phyloP scores from a whole-genome alignment of 2,329 filamentous ascomycete genomes.

The Massarina eburnea region DNA sequence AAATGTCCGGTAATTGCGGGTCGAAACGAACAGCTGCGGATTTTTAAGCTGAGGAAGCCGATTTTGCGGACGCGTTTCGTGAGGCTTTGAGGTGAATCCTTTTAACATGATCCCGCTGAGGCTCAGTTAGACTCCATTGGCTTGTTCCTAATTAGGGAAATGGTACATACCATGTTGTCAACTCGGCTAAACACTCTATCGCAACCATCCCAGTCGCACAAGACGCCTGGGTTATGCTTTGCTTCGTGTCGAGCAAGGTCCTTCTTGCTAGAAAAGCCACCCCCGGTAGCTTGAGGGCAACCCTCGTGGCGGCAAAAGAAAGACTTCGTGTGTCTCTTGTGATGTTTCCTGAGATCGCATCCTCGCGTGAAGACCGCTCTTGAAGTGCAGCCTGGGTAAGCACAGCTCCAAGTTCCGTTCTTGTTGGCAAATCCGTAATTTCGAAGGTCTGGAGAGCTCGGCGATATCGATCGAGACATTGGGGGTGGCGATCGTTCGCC shows the following conservation, averaged over 20 bases:
- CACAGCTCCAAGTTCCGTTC: constrained; percentile 59
- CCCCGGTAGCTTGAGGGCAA: constrained; percentile 58
- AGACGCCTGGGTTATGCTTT: constrained; percentile 63
- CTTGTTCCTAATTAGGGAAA: not conserved
- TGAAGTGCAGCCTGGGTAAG: constrained; percentile 61
- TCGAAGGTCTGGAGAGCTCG: constrained; percentile 43
- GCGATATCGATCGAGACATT: constrained; percentile 42
- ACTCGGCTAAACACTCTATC: constrained; percentile 61
- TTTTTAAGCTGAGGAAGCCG: constrained; percentile 17
- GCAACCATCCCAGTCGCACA: constrained; percentile 61
- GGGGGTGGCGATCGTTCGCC: constrained; percentile 34
- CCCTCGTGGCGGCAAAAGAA: constrained; percentile 62
- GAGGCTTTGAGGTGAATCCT: constrained; percentile 43
- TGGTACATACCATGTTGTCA: constrained; percentile 59
- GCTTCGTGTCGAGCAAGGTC: constrained; percentile 63
- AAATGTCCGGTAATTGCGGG: constrained; percentile 1
- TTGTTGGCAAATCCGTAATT: constrained; percentile 48
- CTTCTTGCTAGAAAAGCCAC: constrained; percentile 65
- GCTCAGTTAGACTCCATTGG: not conserved
- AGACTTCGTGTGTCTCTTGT: constrained; percentile 63
- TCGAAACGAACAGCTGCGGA: constrained; percentile 3
- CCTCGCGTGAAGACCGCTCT: constrained; percentile 60
- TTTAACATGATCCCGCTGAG: constrained; percentile 44
- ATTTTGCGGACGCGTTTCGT: constrained; percentile 21
- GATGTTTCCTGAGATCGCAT: constrained; percentile 65